These are phyloP conservation scores for Saccharomyces hybrid DNA, from an alignment of 1,139 yeast species.

Conservation along the genomic window DNA sequence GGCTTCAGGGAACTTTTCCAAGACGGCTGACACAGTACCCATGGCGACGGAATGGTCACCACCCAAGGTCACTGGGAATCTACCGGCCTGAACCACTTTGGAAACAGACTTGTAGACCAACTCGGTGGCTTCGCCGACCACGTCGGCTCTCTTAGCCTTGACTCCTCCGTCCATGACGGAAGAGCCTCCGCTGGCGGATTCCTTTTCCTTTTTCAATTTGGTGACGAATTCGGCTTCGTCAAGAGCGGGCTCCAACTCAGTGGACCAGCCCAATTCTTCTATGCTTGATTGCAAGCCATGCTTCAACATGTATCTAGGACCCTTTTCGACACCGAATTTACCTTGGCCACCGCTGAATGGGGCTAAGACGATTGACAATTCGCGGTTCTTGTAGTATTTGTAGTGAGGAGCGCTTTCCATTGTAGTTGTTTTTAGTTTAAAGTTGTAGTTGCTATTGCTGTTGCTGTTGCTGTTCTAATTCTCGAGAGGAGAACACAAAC, in stretches of 20 bases:
- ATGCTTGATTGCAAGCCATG: conserved; percentile 64
- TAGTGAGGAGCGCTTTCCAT: conserved; percentile 29
- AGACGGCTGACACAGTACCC: conserved; percentile 83
- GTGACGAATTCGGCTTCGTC: conserved; percentile 40
- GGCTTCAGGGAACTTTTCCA: conserved; percentile 74
- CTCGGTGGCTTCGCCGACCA: conserved; percentile 69
- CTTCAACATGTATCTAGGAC: conserved; percentile 74
- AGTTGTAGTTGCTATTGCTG: neutral
- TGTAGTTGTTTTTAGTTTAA: neutral
- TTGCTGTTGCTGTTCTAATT: neutral
- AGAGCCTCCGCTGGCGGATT: conserved; percentile 31
- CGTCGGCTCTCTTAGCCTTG: conserved; percentile 62
- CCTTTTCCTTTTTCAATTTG: conserved; percentile 19
- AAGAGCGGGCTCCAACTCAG: conserved; percentile 54
- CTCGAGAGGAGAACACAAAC: no score
- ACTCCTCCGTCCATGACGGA: conserved; percentile 22
- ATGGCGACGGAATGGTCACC: conserved; percentile 97
- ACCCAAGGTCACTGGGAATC: conserved; percentile 79
- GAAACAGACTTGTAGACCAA: conserved; percentile 57
- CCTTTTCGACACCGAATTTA: conserved; percentile 85
- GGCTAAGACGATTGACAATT: conserved; percentile 64
- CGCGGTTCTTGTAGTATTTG: conserved; percentile 47
- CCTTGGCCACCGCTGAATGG: conserved; percentile 98
- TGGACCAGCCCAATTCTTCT: conserved; percentile 64
- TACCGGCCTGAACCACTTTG: conserved; percentile 39